Evolutionary conservation across 495 filamentous ascomycete genomes (phyloP), one percentile per base, ranked within the genome.

Genomic region (Parathielavia hyrcaniae): DNA sequence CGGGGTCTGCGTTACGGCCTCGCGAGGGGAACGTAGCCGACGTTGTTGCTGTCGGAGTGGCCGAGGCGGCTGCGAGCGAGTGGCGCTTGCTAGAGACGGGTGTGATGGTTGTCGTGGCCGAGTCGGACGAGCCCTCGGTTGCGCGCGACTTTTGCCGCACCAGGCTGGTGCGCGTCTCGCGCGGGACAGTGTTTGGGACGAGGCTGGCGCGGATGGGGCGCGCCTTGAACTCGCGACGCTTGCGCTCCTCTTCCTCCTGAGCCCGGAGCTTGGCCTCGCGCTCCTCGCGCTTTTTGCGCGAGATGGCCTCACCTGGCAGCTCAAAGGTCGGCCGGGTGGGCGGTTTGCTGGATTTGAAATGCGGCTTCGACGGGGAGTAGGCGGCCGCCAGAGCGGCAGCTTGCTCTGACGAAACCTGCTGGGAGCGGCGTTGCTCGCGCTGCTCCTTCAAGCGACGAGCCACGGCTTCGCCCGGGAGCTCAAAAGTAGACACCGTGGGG

Each of bases 251-350:
- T 64, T 84, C 82, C 59, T 84, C 81, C 64, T 82, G 77, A 5
- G 78, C 75, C 59, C 78, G 81, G 48, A 82, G 68, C 50, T 81
- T 79, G 52, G 85, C 83, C 64, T 90, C 87, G 23, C 75, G 78
- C 51, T 82, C 79, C 62, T 86, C 86, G 64, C 80, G 79, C 57
- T 88, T 82, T 52, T 81, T 83, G 10, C 82, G 83, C 22, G 86
- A 85, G 35, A 90, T 75, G 26, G 83, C 86, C 56, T 90, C 88
- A 35, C 87, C 86, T 0, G 86, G 85, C 22, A 91, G 76, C 64
- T 86, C 81, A 66, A 90, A 91, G 17, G 73, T 80, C 12, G 88
- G 71, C 34, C 73, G 77, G 6, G 85, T 87, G 11, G 79, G 79
- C 9, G 78, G 67, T 62, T 84, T 88, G 32, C 69, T 76, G 0